Evolutionary conservation across 2,329 filamentous ascomycete genomes (phyloP).

Genomic region (Fusarium virguliforme): DNA sequence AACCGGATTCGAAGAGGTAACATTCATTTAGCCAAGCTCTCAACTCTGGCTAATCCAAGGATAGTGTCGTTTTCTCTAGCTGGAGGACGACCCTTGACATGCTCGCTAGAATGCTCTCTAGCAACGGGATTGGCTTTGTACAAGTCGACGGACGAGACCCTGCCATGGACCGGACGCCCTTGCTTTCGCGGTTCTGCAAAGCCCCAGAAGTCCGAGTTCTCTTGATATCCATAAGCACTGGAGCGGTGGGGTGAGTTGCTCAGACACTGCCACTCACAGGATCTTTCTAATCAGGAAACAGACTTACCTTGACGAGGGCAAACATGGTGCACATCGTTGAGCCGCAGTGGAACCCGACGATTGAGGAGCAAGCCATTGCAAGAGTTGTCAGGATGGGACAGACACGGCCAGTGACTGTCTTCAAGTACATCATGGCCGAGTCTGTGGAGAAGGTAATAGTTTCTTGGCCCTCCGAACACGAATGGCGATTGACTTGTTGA

Average conservation of each 20-base stretch:
- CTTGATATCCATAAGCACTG: conserved; percentile 31
- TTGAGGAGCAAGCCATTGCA: conserved; percentile 30
- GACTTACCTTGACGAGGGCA: conserved; percentile 24
- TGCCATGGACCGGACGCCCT: background rate
- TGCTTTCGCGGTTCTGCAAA: background rate
- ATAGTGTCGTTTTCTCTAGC: conserved; percentile 10
- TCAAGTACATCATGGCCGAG: conserved; percentile 28
- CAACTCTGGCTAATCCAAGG: accelerated
- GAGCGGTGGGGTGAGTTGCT: conserved; percentile 23
- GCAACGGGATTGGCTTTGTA: background rate
- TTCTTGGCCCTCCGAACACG: background rate
- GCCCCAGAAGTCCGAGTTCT: background rate
- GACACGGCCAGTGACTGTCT: conserved; percentile 24
- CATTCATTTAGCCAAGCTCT: accelerated
- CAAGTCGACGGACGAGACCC: conserved; percentile 17
- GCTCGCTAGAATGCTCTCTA: accelerated
- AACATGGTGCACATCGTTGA: conserved; percentile 28
- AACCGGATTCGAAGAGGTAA: background rate
- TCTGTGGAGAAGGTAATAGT: conserved; percentile 26
- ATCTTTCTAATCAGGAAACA: background rate
- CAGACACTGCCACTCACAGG: background rate
- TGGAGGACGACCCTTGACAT: conserved; percentile 21
- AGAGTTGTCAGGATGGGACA: conserved; percentile 28
- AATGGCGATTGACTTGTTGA: background rate
- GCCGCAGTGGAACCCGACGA: conserved; percentile 35